Conservation (phyloP, 2,329 filamentous ascomycete species). For the Aspergillus ochraceus region DNA sequence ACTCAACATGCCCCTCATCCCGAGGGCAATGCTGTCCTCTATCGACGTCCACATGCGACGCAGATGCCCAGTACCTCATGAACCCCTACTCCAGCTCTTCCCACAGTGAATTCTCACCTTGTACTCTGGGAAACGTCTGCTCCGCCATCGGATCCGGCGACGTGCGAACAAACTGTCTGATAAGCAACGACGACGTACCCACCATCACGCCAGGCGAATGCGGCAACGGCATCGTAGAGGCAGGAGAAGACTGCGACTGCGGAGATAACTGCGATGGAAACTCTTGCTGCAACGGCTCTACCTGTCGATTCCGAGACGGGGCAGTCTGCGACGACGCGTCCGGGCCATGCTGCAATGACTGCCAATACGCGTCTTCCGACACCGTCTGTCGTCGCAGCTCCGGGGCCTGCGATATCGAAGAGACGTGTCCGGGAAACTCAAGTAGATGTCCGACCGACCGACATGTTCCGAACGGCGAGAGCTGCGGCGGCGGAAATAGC, state of each 20-base stretch:
- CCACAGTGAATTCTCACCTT: constrained; percentile 77
- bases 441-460: constrained; percentile 10
- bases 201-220: constrained; percentile 57
- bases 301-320: constrained; percentile 15
- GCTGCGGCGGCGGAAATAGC: constrained; percentile 3
- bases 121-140: constrained; percentile 86
- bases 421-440: constrained; percentile 8
- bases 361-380: constrained; percentile 7
- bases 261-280: constrained; percentile 50
- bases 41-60: constrained; percentile 64
- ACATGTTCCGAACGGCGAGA: constrained; percentile 5
- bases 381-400: constrained; percentile 10
- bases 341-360: constrained; percentile 10
- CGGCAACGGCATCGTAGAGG: constrained; percentile 89
- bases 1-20: constrained; percentile 56
- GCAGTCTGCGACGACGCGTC: constrained; percentile 12
- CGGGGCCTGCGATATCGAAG: constrained; percentile 8
- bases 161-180: constrained; percentile 70
- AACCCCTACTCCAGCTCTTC: constrained; percentile 56
- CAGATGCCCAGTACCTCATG: constrained; percentile 66
- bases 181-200: constrained; percentile 48
- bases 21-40: constrained; percentile 75
- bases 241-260: constrained; percentile 88
- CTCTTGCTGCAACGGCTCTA: constrained; percentile 20
- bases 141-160: constrained; percentile 71